Percentiles rank a stretch among this genome's conserved stretches.
Conservation (phyloP, 179 eudicot species). For the Vitellaria paradoxa region DNA sequence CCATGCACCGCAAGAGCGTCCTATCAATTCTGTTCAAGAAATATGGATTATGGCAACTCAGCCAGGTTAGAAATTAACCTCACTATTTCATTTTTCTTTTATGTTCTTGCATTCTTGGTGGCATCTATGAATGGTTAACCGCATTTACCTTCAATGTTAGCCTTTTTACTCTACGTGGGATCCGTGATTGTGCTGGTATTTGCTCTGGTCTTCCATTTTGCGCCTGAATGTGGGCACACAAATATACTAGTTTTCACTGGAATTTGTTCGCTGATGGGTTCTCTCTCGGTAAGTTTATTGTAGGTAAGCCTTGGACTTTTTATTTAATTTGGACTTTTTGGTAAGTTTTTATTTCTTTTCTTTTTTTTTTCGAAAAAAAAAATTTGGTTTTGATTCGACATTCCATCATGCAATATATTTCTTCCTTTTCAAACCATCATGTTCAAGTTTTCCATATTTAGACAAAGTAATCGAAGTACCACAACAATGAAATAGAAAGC, state of each 20-base stretch:
- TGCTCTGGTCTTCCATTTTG: conserved; percentile 52
- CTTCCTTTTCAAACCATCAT: conserved; percentile 3
- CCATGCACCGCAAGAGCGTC: conserved; percentile 71
- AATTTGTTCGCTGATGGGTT: conserved; percentile 76
- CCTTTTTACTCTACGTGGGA: conserved; percentile 59
- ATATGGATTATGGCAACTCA: conserved; percentile 70
- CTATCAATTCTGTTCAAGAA: conserved; percentile 55
- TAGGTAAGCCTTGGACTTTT: too few relatives aligned
- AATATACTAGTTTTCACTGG: conserved; percentile 67
- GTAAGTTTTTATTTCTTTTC: not conserved
- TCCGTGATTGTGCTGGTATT: conserved; percentile 53
- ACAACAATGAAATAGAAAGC: not conserved
- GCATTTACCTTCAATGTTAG: conserved; percentile 25
- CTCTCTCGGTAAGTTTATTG: conserved; percentile 60
- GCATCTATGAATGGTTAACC: conserved; percentile 2
- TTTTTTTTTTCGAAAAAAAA: not conserved
- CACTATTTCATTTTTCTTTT: not conserved
- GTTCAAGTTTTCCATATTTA: not conserved
- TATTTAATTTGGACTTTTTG: too few relatives aligned
- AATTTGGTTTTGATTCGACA: not conserved
- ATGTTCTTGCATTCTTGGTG: not conserved
- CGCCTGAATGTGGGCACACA: conserved; percentile 54
- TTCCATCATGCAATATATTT: not conserved
- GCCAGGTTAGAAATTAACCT: conserved; percentile 29
- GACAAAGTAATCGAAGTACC: not conserved